phyloP scores from a whole-genome alignment of 2,329 filamentous ascomycete species.

The Colletotrichum filicis region DNA sequence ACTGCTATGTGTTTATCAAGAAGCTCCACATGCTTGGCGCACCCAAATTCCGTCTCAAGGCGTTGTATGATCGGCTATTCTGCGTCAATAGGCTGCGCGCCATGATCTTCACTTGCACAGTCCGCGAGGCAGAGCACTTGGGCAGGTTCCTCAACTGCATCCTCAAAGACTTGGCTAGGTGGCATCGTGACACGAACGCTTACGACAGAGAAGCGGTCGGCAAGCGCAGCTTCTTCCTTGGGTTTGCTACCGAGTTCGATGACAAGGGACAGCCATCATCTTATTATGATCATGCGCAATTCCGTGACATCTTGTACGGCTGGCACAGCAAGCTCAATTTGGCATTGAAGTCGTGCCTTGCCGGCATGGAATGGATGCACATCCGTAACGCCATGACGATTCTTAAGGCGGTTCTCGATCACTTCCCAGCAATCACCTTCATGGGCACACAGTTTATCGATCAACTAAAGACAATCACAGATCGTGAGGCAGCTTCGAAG shows the following conservation, averaged over 20 bases:
- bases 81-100: constrained; percentile 82
- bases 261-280: constrained; percentile 75
- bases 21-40: constrained; percentile 87
- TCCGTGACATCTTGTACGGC: constrained; percentile 84
- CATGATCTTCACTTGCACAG: constrained; percentile 89
- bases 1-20: constrained; percentile 86
- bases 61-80: constrained; percentile 86
- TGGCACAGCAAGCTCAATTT: constrained; percentile 88
- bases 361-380: constrained; percentile 93
- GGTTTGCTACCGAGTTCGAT: constrained; percentile 82
- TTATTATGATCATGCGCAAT: constrained; percentile 86
- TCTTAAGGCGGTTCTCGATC: constrained; percentile 81
- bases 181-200: constrained; percentile 70
- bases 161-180: constrained; percentile 81
- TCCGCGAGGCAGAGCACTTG: constrained; percentile 92
- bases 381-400: constrained; percentile 95
- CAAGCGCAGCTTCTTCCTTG: constrained; percentile 65
- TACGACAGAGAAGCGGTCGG: constrained; percentile 86
- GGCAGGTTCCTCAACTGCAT: constrained; percentile 89
- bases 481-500: constrained; percentile 67
- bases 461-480: constrained; percentile 73
- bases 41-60: constrained; percentile 87
- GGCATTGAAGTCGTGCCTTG: constrained; percentile 84
- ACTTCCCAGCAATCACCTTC: constrained; percentile 90
- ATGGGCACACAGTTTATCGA: constrained; percentile 78